Evolutionary conservation across 2,329 filamentous ascomycete species (phyloP).

Genomic region (Macrophomina pseudophaseolina): DNA sequence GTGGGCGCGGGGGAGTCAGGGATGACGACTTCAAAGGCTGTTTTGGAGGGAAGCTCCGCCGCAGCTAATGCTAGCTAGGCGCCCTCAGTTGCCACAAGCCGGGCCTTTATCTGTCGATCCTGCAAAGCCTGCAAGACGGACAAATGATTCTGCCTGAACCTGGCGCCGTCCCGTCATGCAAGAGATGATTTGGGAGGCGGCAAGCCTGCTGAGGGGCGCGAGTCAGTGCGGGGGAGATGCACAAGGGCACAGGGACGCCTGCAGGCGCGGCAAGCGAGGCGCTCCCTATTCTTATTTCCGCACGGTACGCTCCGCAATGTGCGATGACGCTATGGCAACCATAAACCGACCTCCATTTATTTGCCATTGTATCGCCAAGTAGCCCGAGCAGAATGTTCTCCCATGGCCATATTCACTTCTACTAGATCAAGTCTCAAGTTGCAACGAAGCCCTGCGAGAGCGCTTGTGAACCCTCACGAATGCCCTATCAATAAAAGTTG

Average conservation of each 20-base stretch:
- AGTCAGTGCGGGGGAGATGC: conserved; percentile 19
- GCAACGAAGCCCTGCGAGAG: no score
- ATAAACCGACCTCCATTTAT: conserved; percentile 13
- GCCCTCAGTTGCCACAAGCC: neutral
- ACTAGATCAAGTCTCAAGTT: no score
- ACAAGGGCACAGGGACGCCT: conserved; percentile 7
- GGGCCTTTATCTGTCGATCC: conserved; percentile 5
- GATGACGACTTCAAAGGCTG: conserved; percentile 14
- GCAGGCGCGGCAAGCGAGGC: conserved; percentile 10
- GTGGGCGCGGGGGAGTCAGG: conserved; percentile 22
- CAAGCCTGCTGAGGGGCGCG: neutral
- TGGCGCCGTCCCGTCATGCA: neutral
- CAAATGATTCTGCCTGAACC: neutral
- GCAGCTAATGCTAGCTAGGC: neutral
- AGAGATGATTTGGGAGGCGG: neutral
- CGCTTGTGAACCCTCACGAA: no score
- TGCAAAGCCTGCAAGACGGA: neutral
- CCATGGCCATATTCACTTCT: no score
- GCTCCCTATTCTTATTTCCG: neutral
- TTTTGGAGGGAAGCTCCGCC: neutral
- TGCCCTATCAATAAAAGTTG: no score
- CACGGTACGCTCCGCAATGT: conserved; percentile 3
- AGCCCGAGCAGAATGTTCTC: no score
- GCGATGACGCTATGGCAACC: conserved; percentile 22
- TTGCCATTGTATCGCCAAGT: neutral